Percentiles rank a stretch among this genome's conserved stretches.
phyloP scores from a whole-genome alignment of 2,329 filamentous ascomycete genomes.

The Daldinia sp. region DNA sequence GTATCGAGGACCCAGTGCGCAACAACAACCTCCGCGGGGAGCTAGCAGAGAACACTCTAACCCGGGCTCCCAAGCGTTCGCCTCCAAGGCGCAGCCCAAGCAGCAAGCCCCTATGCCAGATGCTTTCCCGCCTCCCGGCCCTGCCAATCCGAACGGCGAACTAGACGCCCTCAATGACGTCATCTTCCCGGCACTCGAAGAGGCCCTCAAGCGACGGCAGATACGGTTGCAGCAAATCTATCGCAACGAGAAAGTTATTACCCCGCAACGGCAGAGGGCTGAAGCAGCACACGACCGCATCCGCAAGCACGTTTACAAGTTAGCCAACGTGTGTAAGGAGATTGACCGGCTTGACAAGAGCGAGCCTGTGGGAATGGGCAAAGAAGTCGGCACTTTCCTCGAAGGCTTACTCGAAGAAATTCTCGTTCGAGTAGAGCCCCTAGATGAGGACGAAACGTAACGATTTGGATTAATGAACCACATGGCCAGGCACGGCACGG shows the following conservation, averaged over 20 bases:
- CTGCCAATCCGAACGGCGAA: slow-evolving; percentile 72
- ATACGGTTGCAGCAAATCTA: slow-evolving; percentile 68
- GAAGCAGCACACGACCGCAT: slow-evolving; percentile 85
- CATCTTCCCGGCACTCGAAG: slow-evolving; percentile 91
- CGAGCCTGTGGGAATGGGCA: slow-evolving; percentile 92
- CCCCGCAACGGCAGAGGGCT: slow-evolving; percentile 75
- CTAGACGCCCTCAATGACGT: slow-evolving; percentile 91
- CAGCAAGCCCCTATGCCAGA: slow-evolving; percentile 56
- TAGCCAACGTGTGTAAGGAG: slow-evolving; percentile 85
- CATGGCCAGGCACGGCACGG: slow-evolving; percentile 1
- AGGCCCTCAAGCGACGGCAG: slow-evolving; percentile 85
- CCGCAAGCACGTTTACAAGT: slow-evolving; percentile 82
- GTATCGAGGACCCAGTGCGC: slow-evolving; percentile 58
- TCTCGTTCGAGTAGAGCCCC: slow-evolving; percentile 87
- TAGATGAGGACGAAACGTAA: slow-evolving; percentile 74
- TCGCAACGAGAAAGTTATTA: slow-evolving; percentile 60
- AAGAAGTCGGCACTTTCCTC: slow-evolving; percentile 87
- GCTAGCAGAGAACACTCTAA: slow-evolving; percentile 49
- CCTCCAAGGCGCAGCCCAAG: slow-evolving; percentile 67
- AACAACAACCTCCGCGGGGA: slow-evolving; percentile 38
- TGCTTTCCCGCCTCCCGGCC: slow-evolving; percentile 68
- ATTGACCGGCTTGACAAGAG: slow-evolving; percentile 90
- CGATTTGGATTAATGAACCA: slow-evolving; percentile 4
- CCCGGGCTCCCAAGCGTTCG: slow-evolving; percentile 61
- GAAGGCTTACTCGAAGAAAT: slow-evolving; percentile 96